Conservation (phyloP, 805 yeast species). For the Kuraishia borneana region DNA sequence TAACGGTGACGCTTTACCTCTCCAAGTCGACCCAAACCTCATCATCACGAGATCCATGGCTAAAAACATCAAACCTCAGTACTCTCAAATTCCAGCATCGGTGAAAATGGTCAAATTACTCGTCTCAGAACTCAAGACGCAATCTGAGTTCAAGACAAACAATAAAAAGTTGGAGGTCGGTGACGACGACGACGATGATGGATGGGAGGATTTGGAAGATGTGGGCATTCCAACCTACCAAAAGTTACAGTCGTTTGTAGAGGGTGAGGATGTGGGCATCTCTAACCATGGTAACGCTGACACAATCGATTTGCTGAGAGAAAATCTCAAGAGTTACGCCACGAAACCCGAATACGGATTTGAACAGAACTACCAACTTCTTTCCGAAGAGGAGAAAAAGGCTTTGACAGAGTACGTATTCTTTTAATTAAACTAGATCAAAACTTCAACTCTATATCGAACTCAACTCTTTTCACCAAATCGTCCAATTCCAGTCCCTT, state of each 20-base stretch:
- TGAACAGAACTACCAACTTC: constrained; percentile 33
- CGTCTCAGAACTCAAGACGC: constrained; percentile 57
- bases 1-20: constrained; percentile 67
- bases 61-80: constrained; percentile 47
- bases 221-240: constrained; percentile 53
- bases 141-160: constrained; percentile 22
- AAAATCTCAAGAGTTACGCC: constrained; percentile 48
- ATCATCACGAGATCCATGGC: constrained; percentile 85
- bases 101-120: constrained; percentile 65
- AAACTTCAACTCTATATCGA: constrained; percentile 14
- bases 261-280: constrained; percentile 21
- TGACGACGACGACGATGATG: constrained; percentile 35
- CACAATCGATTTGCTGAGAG: constrained; percentile 27
- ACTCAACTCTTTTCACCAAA: constrained; percentile 15
- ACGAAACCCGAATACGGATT: constrained; percentile 38
- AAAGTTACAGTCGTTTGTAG: constrained; percentile 47
- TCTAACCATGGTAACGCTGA: constrained; percentile 17
- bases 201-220: constrained; percentile 73
- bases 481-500: constrained; percentile 20
- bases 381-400: constrained; percentile 43
- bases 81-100: constrained; percentile 55
- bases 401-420: constrained; percentile 31
- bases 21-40: constrained; percentile 36
- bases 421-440: constrained; percentile 9
- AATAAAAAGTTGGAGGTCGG: constrained; percentile 8